A percentile compares a stretch with the other conserved stretches of the same genome.
phyloP scores from a whole-genome alignment of 768 basidiomycete species.

The Lentinula sp. region DNA sequence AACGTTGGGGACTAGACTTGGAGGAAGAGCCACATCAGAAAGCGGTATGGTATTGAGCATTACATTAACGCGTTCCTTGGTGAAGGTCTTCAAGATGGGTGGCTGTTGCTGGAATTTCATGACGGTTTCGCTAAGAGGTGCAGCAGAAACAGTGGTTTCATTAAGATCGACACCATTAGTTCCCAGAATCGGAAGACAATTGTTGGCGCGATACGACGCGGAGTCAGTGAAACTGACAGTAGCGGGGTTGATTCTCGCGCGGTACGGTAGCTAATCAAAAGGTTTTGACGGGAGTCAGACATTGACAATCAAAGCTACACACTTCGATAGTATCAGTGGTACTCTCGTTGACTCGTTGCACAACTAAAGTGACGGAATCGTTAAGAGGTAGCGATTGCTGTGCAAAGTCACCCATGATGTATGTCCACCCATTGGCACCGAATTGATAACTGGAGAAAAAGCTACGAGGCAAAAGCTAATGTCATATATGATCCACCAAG shows the following conservation, averaged over 20 bases:
- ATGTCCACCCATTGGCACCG: conserved; percentile 10
- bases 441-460: conserved; percentile 11
- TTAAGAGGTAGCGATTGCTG: conserved; percentile 25
- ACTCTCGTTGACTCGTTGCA: conserved; percentile 19
- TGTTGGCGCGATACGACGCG: conserved; percentile 22
- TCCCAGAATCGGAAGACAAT: conserved; percentile 24
- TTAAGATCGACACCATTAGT: conserved; percentile 26
- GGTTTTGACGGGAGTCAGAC: neutral
- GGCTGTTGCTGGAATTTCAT: conserved; percentile 9
- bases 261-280: conserved; percentile 25
- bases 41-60: conserved; percentile 21
- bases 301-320: neutral
- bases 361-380: conserved; percentile 24
- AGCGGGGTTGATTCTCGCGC: conserved; percentile 23
- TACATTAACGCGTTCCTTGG: conserved; percentile 22
- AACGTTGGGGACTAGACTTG: conserved; percentile 26
- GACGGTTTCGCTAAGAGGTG: conserved; percentile 1
- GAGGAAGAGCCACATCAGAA: conserved; percentile 25
- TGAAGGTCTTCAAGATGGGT: neutral
- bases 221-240: conserved; percentile 23
- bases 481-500: conserved; percentile 15
- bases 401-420: conserved; percentile 24
- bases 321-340: conserved; percentile 23
- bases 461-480: neutral
- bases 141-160: neutral